These are phyloP conservation scores for Trichosanthes cucumerina DNA, from an alignment of 306 rosid genomes.

Conservation along the genomic window DNA sequence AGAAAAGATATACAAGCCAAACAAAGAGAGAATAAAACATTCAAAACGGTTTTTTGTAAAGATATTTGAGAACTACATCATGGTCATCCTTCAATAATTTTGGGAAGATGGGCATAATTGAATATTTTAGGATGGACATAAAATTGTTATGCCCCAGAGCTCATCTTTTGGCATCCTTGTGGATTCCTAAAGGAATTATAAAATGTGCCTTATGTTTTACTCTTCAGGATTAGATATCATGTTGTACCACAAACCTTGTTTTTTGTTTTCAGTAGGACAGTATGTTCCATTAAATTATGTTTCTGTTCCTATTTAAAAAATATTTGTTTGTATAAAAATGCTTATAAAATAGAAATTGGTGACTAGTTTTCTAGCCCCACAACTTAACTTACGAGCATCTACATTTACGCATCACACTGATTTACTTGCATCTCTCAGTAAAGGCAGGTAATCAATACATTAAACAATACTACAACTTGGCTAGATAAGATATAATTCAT, in stretches of 20 bases:
- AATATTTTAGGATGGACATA: not conserved
- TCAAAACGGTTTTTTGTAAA: not conserved
- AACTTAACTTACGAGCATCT: not conserved
- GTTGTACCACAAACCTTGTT: not conserved
- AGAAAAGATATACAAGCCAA: not conserved
- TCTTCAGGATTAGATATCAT: not conserved
- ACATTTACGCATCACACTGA: not conserved
- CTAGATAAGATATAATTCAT: not conserved
- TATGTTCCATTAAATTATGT: not conserved
- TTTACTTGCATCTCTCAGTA: not conserved
- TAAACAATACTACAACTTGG: too few relatives aligned
- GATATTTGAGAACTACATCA: not conserved
- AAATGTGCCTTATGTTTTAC: not conserved
- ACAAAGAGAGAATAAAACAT: not conserved
- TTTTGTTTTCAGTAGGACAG: not conserved
- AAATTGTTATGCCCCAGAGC: not conserved
- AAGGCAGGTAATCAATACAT: not conserved
- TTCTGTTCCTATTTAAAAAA: not conserved
- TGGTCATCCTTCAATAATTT: not conserved
- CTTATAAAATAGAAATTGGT: not conserved
- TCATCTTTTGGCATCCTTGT: not conserved
- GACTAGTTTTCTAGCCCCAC: not conserved
- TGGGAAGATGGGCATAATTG: not conserved
- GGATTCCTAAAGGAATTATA: not conserved
- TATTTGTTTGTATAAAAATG: not conserved